A percentile compares a stretch with the other conserved stretches of the same genome.
These are phyloP conservation scores for Pelargonium cotyledonis DNA, from an alignment of 441 rosid genomes.

Conservation along the genomic window DNA sequence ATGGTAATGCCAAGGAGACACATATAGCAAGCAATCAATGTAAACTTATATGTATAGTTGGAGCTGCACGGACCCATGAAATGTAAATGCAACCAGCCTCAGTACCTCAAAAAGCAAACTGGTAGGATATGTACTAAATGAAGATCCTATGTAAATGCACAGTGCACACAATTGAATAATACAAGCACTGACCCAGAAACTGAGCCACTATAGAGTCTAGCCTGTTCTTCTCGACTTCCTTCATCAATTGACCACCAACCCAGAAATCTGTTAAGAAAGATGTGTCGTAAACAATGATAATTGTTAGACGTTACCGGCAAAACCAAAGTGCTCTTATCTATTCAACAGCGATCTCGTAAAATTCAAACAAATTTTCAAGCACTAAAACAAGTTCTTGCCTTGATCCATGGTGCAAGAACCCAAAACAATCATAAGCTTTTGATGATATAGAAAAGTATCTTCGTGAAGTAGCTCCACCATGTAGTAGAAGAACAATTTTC, in stretches of 20 bases:
- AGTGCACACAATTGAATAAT: constrained; percentile 11
- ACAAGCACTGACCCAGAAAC: constrained; percentile 43
- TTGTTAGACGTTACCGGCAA: not conserved
- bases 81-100: too few relatives aligned
- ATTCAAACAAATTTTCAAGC: not conserved
- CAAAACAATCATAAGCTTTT: constrained; percentile 45
- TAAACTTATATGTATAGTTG: too few relatives aligned
- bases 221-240: constrained; percentile 60
- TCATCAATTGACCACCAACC: constrained; percentile 81
- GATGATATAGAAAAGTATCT: constrained; percentile 38
- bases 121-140: not conserved
- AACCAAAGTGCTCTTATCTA: not conserved
- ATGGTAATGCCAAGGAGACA: too few relatives aligned
- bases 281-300: constrained; percentile 13
- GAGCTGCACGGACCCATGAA: too few relatives aligned
- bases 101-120: too few relatives aligned
- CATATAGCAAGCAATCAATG: too few relatives aligned
- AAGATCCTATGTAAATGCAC: constrained; percentile 3
- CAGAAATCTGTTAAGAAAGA: constrained; percentile 34
- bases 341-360: not conserved
- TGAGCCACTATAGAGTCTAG: constrained; percentile 47
- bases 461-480: constrained; percentile 32
- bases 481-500: constrained; percentile 31
- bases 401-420: constrained; percentile 55
- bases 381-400: constrained; percentile 27